Evolutionary conservation across 2,329 filamentous ascomycete species (phyloP).

Genomic region (Pseudogymnoascus sp.): DNA sequence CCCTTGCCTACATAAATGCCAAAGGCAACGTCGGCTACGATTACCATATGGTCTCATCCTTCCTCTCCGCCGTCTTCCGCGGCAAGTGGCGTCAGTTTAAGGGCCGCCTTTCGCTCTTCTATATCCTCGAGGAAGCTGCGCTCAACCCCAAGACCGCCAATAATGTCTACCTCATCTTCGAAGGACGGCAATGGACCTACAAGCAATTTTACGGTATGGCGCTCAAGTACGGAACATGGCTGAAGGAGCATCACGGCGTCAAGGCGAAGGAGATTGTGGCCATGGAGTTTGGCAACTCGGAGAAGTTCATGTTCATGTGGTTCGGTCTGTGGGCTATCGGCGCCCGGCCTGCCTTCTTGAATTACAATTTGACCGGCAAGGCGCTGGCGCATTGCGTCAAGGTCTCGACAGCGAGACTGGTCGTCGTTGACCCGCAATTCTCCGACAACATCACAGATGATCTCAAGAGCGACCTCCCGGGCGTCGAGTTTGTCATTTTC

Average conservation of each 20-base stretch:
- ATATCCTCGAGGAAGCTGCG: constrained; percentile 63
- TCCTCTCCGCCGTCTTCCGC: constrained; percentile 40
- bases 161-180: constrained; percentile 57
- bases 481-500: constrained; percentile 55
- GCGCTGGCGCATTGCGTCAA: constrained; percentile 68
- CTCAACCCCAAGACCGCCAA: constrained; percentile 43
- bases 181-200: constrained; percentile 65
- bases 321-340: constrained; percentile 78
- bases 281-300: constrained; percentile 73
- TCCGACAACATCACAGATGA: constrained; percentile 50
- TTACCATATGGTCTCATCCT: constrained; percentile 47
- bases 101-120: constrained; percentile 66
- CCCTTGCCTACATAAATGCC: constrained; percentile 73
- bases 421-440: constrained; percentile 61
- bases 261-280: constrained; percentile 70
- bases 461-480: constrained; percentile 42
- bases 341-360: constrained; percentile 77
- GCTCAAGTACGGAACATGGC: constrained; percentile 68
- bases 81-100: constrained; percentile 42
- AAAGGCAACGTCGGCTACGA: constrained; percentile 62
- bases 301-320: constrained; percentile 69
- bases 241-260: constrained; percentile 57
- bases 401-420: constrained; percentile 56
- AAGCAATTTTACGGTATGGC: constrained; percentile 64
- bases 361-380: constrained; percentile 71